A percentile compares a stretch with the other conserved stretches of the same genome.
Conservation (phyloP, 2,329 filamentous ascomycete species). For the Alternaria angustiovoidea region DNA sequence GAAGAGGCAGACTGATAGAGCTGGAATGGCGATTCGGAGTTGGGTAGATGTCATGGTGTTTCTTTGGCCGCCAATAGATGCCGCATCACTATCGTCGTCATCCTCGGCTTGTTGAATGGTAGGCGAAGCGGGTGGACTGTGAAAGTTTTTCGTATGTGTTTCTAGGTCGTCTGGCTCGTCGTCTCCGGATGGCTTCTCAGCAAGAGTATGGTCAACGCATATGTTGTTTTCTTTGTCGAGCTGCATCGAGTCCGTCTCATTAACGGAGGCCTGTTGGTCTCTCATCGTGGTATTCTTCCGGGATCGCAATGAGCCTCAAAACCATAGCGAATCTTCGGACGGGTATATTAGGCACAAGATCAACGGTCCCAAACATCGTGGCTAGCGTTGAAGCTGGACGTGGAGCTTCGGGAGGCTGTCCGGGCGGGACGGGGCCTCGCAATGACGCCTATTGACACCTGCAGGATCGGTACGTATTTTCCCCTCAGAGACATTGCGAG, state of each 20-base stretch:
- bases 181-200: not conserved
- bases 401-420: slow-evolving; percentile 6
- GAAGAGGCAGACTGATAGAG: slow-evolving; percentile 62
- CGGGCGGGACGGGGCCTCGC: not conserved
- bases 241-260: not conserved
- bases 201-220: not conserved
- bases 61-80: slow-evolving; percentile 54
- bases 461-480: not conserved
- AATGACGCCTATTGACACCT: not conserved
- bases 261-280: not conserved
- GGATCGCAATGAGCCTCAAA: not conserved
- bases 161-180: not conserved
- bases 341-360: not conserved
- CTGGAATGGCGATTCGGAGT: slow-evolving; percentile 61
- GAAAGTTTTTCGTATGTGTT: not conserved
- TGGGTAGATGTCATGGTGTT: slow-evolving; percentile 63
- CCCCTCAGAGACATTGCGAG: not conserved
- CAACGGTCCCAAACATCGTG: not conserved
- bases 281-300: not conserved
- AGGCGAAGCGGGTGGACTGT: not conserved
- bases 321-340: not conserved
- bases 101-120: not conserved
- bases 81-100: slow-evolving; percentile 20
- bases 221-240: not conserved
- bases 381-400: slow-evolving; percentile 1